A percentile compares a stretch with the other conserved stretches of the same genome.
phyloP scores from a whole-genome alignment of 2,329 filamentous ascomycete genomes.

The Gaeumannomyces tritici region DNA sequence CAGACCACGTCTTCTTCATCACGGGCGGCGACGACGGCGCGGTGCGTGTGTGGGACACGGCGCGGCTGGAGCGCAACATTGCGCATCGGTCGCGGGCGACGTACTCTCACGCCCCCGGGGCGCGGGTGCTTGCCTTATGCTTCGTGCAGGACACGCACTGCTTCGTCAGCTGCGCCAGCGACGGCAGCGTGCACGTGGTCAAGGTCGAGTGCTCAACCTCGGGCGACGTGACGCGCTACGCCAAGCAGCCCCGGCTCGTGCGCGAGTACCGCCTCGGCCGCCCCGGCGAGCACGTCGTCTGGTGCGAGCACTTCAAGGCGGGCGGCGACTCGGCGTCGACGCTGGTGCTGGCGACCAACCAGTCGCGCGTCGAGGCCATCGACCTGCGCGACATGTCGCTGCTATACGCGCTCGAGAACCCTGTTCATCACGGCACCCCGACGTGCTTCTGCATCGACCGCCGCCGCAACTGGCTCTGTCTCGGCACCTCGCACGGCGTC shows the following conservation, averaged over 20 bases:
- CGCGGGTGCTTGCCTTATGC: conserved; percentile 70
- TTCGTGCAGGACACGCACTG: conserved; percentile 93
- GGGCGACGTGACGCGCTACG: conserved; percentile 47
- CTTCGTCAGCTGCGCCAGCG: conserved; percentile 81
- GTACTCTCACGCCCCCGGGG: conserved; percentile 62
- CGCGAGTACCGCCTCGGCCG: conserved; percentile 68
- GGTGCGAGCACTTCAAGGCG: conserved; percentile 84
- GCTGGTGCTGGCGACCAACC: conserved; percentile 77
- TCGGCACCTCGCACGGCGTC: conserved; percentile 89
- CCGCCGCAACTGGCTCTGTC: conserved; percentile 78
- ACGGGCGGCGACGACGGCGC: conserved; percentile 87
- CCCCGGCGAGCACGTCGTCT: conserved; percentile 67
- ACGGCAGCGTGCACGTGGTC: conserved; percentile 84
- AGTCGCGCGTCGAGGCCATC: conserved; percentile 71
- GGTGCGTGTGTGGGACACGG: conserved; percentile 89
- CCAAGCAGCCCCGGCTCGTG: conserved; percentile 59
- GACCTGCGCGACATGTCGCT: conserved; percentile 81
- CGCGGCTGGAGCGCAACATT: conserved; percentile 81
- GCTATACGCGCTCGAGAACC: conserved; percentile 73
- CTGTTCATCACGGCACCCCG: conserved; percentile 81
- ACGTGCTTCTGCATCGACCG: conserved; percentile 86
- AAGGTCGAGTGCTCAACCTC: conserved; percentile 50
- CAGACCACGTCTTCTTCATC: conserved; percentile 90
- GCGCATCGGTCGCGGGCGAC: conserved; percentile 80
- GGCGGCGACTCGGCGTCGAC: conserved; percentile 61